A percentile compares a stretch with the other conserved stretches of the same genome.
Evolutionary conservation across 352 stramenopile species (phyloP).

Genomic region (Phytophthora fragariaefolia): DNA sequence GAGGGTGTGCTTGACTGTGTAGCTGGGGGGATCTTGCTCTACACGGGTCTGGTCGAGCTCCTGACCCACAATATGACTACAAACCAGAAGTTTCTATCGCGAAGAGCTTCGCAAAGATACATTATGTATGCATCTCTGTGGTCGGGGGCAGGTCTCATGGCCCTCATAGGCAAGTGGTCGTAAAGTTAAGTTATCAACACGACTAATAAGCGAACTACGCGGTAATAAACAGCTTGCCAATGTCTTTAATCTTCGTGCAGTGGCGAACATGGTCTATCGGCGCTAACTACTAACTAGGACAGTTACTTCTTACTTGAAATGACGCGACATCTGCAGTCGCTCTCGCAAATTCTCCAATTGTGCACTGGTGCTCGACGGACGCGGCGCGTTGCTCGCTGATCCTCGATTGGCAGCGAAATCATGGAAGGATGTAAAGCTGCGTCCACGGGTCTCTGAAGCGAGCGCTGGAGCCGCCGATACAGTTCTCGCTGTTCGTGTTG

Average conservation of each 20-base stretch:
- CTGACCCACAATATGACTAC: slow-evolving; percentile 77
- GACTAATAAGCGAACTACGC: neutral
- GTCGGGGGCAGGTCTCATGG: slow-evolving; percentile 60
- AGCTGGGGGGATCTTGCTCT: slow-evolving; percentile 73
- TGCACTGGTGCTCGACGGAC: slow-evolving; percentile 32
- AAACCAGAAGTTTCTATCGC: slow-evolving; percentile 58
- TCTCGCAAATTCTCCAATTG: slow-evolving; percentile 39
- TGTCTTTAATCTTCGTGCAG: neutral
- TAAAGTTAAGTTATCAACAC: too few species aligned
- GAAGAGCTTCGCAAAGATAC: slow-evolving; percentile 33
- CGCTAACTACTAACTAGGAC: slow-evolving; percentile 10
- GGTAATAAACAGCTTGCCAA: slow-evolving; percentile 3
- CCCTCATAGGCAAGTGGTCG: slow-evolving; percentile 71
- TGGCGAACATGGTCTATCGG: slow-evolving; percentile 17
- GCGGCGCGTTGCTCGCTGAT: slow-evolving; percentile 15
- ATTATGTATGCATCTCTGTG: slow-evolving; percentile 50
- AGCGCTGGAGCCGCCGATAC: slow-evolving; percentile 26
- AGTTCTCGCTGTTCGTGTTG: slow-evolving; percentile 25
- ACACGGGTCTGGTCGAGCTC: slow-evolving; percentile 70
- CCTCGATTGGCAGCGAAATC: slow-evolving; percentile 45
- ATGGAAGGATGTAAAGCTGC: slow-evolving; percentile 59
- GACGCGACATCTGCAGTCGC: slow-evolving; percentile 42
- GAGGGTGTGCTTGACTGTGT: slow-evolving; percentile 70
- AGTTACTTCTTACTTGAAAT: slow-evolving; percentile 31
- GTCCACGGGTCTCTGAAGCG: slow-evolving; percentile 34